phyloP scores from a whole-genome alignment of 1,284 basidiomycete species.

The Leucoagaricus sp. region DNA sequence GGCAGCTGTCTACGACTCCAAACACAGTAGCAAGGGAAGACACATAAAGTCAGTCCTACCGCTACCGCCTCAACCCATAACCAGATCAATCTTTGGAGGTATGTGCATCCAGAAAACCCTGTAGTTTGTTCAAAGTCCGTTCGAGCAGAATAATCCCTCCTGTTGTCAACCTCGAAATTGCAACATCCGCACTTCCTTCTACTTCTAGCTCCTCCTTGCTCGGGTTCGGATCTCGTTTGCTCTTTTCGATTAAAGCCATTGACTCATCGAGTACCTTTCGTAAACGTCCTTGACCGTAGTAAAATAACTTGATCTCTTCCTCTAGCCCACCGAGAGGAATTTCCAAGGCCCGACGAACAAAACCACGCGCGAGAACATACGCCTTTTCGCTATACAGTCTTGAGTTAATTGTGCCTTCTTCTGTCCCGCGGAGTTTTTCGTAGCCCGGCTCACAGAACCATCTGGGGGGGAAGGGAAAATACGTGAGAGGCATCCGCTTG shows the following conservation, averaged over 20 bases:
- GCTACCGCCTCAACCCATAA: neutral
- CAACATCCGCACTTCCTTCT: conserved; percentile 43
- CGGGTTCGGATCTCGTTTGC: conserved; percentile 39
- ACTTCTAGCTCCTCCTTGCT: conserved; percentile 35
- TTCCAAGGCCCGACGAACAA: conserved; percentile 85
- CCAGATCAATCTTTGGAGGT: neutral
- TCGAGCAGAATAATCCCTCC: conserved; percentile 83
- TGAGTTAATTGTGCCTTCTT: conserved; percentile 87
- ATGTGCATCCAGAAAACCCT: conserved; percentile 20
- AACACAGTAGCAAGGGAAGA: too few species aligned
- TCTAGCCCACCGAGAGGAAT: conserved; percentile 73
- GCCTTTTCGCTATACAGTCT: conserved; percentile 91
- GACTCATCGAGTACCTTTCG: conserved; percentile 70
- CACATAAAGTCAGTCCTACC: too few species aligned
- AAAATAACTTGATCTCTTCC: conserved; percentile 75
- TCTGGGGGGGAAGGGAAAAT: conserved; percentile 35
- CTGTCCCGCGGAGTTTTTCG: conserved; percentile 87
- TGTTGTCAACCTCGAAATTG: conserved; percentile 74
- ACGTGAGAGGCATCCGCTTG: neutral
- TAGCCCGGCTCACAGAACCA: conserved; percentile 93
- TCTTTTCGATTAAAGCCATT: conserved; percentile 67
- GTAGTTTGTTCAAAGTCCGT: conserved; percentile 65
- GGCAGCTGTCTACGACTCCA: neutral
- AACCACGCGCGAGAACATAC: conserved; percentile 87
- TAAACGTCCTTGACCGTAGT: conserved; percentile 66